Percentiles rank a stretch among this genome's conserved stretches.
These are phyloP conservation scores for Lactarius vividus DNA, from an alignment of 768 basidiomycete species.

Conservation along the genomic window DNA sequence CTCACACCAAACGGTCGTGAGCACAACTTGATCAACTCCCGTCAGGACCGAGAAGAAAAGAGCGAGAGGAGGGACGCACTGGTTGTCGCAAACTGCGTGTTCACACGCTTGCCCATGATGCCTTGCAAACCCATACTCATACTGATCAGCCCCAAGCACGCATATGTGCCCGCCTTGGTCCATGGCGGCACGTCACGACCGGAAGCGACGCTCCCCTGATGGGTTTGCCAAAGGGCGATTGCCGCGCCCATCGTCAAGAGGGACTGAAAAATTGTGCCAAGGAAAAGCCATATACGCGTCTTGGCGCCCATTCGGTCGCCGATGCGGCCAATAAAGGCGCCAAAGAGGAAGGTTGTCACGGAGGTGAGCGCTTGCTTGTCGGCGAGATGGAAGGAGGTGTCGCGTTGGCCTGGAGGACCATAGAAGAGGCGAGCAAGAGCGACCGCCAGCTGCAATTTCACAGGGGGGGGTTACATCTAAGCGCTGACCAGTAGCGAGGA, in stretches of 20 bases:
- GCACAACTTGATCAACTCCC: constrained; percentile 51
- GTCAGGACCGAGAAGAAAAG: neutral
- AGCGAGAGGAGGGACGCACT: constrained; percentile 41
- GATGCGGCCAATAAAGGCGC: constrained; percentile 76
- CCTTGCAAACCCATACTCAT: constrained; percentile 81
- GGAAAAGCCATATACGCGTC: constrained; percentile 70
- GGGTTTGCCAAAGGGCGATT: constrained; percentile 67
- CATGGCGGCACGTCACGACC: constrained; percentile 64
- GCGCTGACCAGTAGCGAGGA: constrained; percentile 2
- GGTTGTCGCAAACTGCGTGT: constrained; percentile 76
- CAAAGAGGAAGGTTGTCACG: constrained; percentile 71
- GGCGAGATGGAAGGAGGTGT: constrained; percentile 67
- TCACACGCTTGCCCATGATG: constrained; percentile 77
- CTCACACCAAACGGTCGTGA: constrained; percentile 89
- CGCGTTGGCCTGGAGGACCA: constrained; percentile 42
- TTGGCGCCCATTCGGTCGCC: constrained; percentile 78
- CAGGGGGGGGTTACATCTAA: constrained; percentile 1
- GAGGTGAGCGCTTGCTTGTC: constrained; percentile 85
- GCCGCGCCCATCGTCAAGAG: constrained; percentile 74
- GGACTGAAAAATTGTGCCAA: constrained; percentile 70
- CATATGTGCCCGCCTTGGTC: constrained; percentile 63
- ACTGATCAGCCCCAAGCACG: constrained; percentile 75
- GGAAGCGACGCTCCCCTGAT: constrained; percentile 51
- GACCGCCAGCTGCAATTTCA: constrained; percentile 56
- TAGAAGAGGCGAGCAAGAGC: constrained; percentile 82